Base-by-base conservation (phyloP, 805 yeast species). In the Candida maesae region DNA sequence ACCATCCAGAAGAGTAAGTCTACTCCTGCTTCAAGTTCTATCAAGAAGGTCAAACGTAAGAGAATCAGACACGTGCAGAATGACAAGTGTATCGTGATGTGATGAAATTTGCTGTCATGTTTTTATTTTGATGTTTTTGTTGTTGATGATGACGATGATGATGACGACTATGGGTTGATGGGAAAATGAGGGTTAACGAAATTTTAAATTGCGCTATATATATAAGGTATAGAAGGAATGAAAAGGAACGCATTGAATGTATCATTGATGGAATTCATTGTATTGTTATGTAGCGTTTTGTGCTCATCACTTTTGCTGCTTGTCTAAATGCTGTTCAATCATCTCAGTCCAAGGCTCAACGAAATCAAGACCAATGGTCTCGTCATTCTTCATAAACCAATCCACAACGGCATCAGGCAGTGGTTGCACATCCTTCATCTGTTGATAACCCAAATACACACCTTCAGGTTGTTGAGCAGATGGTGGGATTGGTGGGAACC, bases 261-360 rank as follows among this genome's bases (percentile, higher is more conserved):
- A n/a, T n/a, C n/a, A n/a, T n/a, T n/a, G n/a, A n/a, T n/a, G n/a
- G n/a, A n/a, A n/a, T n/a, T n/a, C n/a, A n/a, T n/a, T n/a, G n/a
- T n/a, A n/a, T n/a, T n/a, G n/a, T n/a, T n/a, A n/a, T n/a, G n/a
- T n/a, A n/a, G n/a, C n/a, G n/a, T n/a, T n/a, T n/a, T n/a, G n/a
- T n/a, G n/a, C n/a, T n/a, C n/a, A 11, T 41, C 38, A 39, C 15
- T 27, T 45, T 35, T 46, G 46, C 23, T 52, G 50, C 35, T 54
- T 56, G 19, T 52, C 59, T 34, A 73, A 38, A 42, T 80, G 86
- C 50, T 78, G 81, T 56, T 83, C 91, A 31, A 84, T 74, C 76
- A 82, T 79, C 56, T 81, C 86, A 0, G 91, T 83, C 81, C 89
- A 84, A 2, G 87, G 87, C 28, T 81, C 90, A 21, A 81, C 82